Conservation (phyloP, 495 filamentous ascomycete species). For the Lasiosphaeria miniovina region DNA sequence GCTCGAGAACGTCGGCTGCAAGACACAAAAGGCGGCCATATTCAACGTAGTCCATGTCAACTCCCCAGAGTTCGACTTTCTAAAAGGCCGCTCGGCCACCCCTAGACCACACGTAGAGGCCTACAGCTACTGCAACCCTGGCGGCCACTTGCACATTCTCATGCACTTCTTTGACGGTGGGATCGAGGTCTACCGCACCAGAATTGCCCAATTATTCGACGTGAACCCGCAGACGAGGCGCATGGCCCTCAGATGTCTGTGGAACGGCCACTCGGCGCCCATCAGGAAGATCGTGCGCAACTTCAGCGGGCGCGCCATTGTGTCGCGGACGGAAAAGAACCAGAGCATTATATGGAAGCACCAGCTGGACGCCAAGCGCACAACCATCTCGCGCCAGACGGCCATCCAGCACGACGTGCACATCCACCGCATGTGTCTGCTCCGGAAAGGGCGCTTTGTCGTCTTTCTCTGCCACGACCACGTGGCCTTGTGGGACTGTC, state of each 20-base stretch:
- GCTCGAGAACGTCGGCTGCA: constrained; percentile 82
- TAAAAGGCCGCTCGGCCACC: constrained; percentile 35
- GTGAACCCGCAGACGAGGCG: constrained; percentile 64
- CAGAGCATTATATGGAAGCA: constrained; percentile 86
- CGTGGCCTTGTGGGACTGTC: constrained; percentile 79
- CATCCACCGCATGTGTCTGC: constrained; percentile 78
- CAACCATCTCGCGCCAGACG: constrained; percentile 64
- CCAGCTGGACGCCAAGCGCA: constrained; percentile 36
- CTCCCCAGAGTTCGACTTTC: constrained; percentile 63
- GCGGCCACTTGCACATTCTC: constrained; percentile 68
- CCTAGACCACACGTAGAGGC: constrained; percentile 63
- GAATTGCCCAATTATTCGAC: constrained; percentile 79
- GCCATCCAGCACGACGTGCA: constrained; percentile 66
- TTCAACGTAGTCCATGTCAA: constrained; percentile 84
- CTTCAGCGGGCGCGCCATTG: constrained; percentile 70
- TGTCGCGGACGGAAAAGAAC: constrained; percentile 76
- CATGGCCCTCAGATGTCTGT: constrained; percentile 56
- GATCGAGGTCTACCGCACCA: constrained; percentile 75
- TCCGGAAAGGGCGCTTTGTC: constrained; percentile 71
- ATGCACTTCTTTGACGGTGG: constrained; percentile 84
- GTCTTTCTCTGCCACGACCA: constrained; percentile 75
- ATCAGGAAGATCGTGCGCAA: constrained; percentile 85
- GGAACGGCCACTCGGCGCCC: constrained; percentile 80
- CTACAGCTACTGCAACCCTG: constrained; percentile 64
- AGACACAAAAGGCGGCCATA: constrained; percentile 61